These are phyloP conservation scores for Pseudogymnoascus sp. DNA, from an alignment of 2,329 filamentous ascomycete genomes.

Conservation along the genomic window DNA sequence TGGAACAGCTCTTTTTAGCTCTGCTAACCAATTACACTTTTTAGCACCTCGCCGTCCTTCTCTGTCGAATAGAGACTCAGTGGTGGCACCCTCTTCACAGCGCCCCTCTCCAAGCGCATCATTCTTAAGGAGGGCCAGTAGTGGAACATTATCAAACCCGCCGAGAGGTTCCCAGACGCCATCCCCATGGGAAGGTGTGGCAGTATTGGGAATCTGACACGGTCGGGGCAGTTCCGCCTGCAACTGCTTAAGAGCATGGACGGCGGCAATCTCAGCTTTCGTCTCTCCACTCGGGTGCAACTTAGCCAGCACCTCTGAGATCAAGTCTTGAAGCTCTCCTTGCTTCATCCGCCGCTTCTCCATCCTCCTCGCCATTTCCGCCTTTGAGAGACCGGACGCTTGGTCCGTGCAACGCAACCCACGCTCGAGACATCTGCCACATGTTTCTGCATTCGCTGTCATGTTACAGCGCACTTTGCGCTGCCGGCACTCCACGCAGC, in stretches of 20 bases:
- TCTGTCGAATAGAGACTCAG: neutral
- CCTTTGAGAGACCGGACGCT: conserved; percentile 21
- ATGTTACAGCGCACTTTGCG: conserved; percentile 44
- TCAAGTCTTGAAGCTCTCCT: conserved; percentile 24
- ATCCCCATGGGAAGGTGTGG: neutral
- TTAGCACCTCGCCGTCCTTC: neutral
- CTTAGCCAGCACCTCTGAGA: conserved; percentile 16
- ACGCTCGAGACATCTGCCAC: conserved; percentile 39
- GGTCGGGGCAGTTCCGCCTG: neutral
- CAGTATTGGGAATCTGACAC: neutral
- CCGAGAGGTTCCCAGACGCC: neutral
- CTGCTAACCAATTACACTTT: neutral
- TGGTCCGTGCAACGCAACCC: conserved; percentile 40
- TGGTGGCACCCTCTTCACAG: neutral
- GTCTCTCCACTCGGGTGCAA: conserved; percentile 11
- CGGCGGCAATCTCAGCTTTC: neutral
- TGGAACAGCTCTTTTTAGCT: conserved; percentile 15
- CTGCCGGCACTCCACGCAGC: conserved; percentile 38
- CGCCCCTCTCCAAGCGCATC: neutral
- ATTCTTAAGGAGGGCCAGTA: neutral
- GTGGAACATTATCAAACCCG: neutral
- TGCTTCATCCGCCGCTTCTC: conserved; percentile 15
- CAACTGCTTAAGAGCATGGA: neutral
- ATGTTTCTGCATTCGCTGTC: conserved; percentile 31
- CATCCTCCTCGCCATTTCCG: conserved; percentile 12